Evolutionary conservation across 2,329 filamentous ascomycete genomes (phyloP).

Genomic region (Hawksworthiomyces lignivorus): DNA sequence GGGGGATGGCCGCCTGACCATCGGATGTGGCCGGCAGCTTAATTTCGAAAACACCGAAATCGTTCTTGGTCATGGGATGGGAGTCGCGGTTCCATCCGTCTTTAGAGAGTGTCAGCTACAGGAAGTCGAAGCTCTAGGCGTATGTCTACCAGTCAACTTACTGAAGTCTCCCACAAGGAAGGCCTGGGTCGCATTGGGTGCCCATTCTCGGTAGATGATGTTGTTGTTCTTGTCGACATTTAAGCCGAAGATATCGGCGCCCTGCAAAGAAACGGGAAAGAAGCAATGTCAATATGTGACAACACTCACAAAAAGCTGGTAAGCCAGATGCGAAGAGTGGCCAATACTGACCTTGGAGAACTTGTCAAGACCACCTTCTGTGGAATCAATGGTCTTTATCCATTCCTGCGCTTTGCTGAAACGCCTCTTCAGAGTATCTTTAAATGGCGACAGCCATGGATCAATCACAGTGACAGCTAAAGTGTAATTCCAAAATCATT

Average conservation of each 20-base stretch:
- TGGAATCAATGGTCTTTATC: slow-evolving; percentile 75
- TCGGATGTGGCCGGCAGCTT: slow-evolving; percentile 59
- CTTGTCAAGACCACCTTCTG: slow-evolving; percentile 83
- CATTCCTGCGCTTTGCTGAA: slow-evolving; percentile 75
- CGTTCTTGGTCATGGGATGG: slow-evolving; percentile 79
- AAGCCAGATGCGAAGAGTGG: no score
- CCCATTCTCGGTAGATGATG: slow-evolving; percentile 92
- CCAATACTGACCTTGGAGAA: slow-evolving; percentile 90
- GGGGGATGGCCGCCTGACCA: slow-evolving; percentile 71
- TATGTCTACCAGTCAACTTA: slow-evolving; percentile 44
- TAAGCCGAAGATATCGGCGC: slow-evolving; percentile 79
- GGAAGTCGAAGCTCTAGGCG: background rate
- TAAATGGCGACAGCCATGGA: slow-evolving; percentile 82
- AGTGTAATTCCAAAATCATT: background rate
- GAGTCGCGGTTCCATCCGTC: slow-evolving; percentile 80
- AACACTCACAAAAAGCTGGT: slow-evolving; percentile 21
- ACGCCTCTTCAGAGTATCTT: slow-evolving; percentile 65
- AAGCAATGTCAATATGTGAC: slow-evolving; percentile 6
- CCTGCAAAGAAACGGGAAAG: slow-evolving; percentile 51
- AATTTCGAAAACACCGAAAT: slow-evolving; percentile 82
- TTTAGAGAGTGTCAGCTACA: slow-evolving; percentile 26
- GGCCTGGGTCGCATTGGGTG: slow-evolving; percentile 77
- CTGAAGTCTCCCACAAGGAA: slow-evolving; percentile 93
- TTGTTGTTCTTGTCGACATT: slow-evolving; percentile 74
- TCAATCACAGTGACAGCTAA: slow-evolving; percentile 80